Evolutionary conservation across 148 eudicot genomes (phyloP), one percentile per base, ranked within the genome.

Genomic region (Rhododendron simsii): DNA sequence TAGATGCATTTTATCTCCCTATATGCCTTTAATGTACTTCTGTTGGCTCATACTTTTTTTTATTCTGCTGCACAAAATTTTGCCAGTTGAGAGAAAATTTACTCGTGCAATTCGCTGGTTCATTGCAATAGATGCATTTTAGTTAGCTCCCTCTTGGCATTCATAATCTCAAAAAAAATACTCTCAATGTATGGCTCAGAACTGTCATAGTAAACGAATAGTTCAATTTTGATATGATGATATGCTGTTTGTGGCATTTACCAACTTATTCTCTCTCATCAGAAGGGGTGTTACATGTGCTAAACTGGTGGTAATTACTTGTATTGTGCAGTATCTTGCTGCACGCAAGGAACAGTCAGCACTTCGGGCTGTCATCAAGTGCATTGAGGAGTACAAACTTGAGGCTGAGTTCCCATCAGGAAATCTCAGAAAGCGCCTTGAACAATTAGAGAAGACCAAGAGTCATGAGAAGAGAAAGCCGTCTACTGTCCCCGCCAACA

Each of bases 281-380:
- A n/a, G 69, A 63, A 63, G 3, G 48, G 76, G 51, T 23, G 8
- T 63, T 18, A 48, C 80, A 21, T 23, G 30, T 14, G 50, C 78
- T 84, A 30, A 67, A 73, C 51, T 16, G 21, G 67, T 53, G 48
- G 47, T 73, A 53, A 50, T 73, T 33, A n/a, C 37, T 67, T 74
- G 51, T 28, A 71, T 83, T 55, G 50, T 86, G 86, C 91, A 96
- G 98, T 92, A 93, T 47, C 90, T 95, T 63, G 98, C 98, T 89
- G 95, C 93, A 55, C 93, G 97, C 85, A 96, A 96, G 85, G 98
- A 96, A 91, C 98, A 96, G 91, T 96, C 98, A 33, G 98, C 98
- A 75, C 91, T 96, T 20, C 93, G 95, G 21, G 95, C 98, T 82
- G 98, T 96, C 39, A 91, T 96, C 87, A 96, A 90, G 92, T 96